These are phyloP conservation scores for Emmonsiellopsis sp. DNA, from an alignment of 2,329 filamentous ascomycete genomes.

Conservation along the genomic window DNA sequence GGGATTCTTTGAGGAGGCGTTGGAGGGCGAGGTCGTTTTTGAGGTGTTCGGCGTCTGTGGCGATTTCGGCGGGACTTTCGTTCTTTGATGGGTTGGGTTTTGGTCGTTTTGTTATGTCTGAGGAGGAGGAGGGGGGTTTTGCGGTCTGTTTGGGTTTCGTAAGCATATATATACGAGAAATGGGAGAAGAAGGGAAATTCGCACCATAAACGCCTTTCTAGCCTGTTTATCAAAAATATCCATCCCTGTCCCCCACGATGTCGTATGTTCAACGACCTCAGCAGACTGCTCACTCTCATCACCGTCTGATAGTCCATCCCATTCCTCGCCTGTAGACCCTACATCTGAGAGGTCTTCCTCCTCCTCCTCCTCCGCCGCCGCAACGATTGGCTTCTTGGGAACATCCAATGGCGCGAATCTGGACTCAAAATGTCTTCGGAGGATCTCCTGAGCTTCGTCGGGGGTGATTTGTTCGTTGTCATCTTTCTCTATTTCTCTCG, in stretches of 20 bases:
- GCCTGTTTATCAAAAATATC: slow-evolving; percentile 56
- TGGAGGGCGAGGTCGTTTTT: slow-evolving; percentile 92
- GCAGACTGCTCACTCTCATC: slow-evolving; percentile 30
- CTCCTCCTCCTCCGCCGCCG: slow-evolving; percentile 12
- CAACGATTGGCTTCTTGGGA: slow-evolving; percentile 14
- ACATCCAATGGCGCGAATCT: slow-evolving; percentile 67
- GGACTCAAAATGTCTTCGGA: slow-evolving; percentile 78
- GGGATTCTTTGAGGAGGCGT: slow-evolving; percentile 81
- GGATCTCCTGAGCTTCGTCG: slow-evolving; percentile 60
- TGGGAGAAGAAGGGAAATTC: slow-evolving; percentile 5
- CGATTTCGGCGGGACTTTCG: slow-evolving; percentile 52
- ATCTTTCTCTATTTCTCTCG: slow-evolving; percentile 15
- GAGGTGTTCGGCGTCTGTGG: slow-evolving; percentile 56
- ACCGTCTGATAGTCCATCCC: slow-evolving; percentile 51
- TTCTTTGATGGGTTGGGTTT: slow-evolving; percentile 36
- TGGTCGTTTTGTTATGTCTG: slow-evolving; percentile 10
- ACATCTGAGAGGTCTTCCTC: slow-evolving; percentile 11
- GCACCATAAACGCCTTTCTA: slow-evolving; percentile 70
- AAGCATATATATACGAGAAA: background rate
- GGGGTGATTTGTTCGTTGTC: slow-evolving; percentile 19
- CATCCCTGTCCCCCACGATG: slow-evolving; percentile 32
- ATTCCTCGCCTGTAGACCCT: slow-evolving; percentile 32
- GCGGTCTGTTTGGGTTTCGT: slow-evolving; percentile 19
- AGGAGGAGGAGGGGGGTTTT: slow-evolving; percentile 41
- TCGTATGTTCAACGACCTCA: slow-evolving; percentile 56